phyloP scores from a whole-genome alignment of 176 grass and related monocot genomes.

The Ampelocalamus luodianensis region DNA sequence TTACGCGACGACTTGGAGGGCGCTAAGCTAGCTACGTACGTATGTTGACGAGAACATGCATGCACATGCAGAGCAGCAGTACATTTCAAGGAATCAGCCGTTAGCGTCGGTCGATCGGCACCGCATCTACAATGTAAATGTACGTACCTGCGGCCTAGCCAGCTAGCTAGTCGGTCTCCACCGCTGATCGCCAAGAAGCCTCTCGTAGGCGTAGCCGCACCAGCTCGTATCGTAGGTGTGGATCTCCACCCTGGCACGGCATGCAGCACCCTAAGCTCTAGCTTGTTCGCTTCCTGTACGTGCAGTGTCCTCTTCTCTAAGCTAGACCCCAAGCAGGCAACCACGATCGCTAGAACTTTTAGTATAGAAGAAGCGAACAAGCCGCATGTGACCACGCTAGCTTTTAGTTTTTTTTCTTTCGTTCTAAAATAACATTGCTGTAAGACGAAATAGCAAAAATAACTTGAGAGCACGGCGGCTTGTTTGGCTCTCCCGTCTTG shows the following conservation, averaged over 20 bases:
- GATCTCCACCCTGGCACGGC: too few species aligned
- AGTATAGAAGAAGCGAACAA: constrained; percentile 30
- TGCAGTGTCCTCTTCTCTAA: background rate
- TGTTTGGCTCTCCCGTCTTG: too few species aligned
- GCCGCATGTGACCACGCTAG: constrained; percentile 43
- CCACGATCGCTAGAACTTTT: background rate
- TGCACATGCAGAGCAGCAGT: background rate
- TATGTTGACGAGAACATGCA: background rate
- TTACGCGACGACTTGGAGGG: too few species aligned
- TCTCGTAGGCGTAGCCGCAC: background rate
- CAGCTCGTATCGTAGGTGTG: too few species aligned
- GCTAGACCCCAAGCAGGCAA: background rate
- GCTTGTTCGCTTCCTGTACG: background rate
- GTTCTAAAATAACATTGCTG: too few species aligned
- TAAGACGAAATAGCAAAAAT: too few species aligned
- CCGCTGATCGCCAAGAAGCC: too few species aligned
- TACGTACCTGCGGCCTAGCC: background rate
- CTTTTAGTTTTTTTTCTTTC: too few species aligned
- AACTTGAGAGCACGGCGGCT: too few species aligned
- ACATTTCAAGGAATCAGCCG: background rate
- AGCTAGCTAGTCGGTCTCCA: background rate
- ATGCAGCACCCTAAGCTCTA: background rate
- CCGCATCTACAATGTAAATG: background rate
- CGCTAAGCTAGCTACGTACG: too few species aligned
- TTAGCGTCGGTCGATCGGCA: background rate